Evolutionary conservation across 73 alveolate species (phyloP), one percentile per base, ranked within the genome.

Genomic region (Loxodes magnus): DNA sequence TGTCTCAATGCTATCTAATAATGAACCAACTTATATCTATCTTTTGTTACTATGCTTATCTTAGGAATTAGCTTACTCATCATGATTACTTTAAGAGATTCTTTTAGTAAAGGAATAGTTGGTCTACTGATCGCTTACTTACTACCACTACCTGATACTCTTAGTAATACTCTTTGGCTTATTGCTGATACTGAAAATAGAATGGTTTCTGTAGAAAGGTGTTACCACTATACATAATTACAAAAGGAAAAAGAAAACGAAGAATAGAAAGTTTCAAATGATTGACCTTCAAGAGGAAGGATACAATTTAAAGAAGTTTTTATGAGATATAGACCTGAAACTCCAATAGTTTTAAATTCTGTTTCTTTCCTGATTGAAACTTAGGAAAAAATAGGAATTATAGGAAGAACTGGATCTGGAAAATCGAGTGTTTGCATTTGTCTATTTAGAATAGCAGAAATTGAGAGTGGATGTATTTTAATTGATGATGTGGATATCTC

Each of bases 321-420:
- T 5, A 74, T 93, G 72, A 59, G 77, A 64, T 93, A 93, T 51
- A 60, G 98, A 14, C 89, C 93, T 19, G 77, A 74, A 20, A 75
- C 93, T 21, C 93, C 85, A 17, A 21, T 64, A 0, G 96, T 90
- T 9, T 58, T 93, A 52, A 74, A 84, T 17, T 84, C 93, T 9
- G 54, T 90, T 25, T 77, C 69, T 50, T 56, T 93, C 24, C 12
- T 22, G 20, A 68, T 91, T 12, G 24, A 63, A 10, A 77, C 93
- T 24, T 79, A 83, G 38, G 89, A 82, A 57, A 85, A 87, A 67
- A 74, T 90, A 14, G 99, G 99, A 9, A 68, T 88, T 14, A 92
- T 90, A 6, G 99, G 99, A 5, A 84, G 99, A 68, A 93, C 99
- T 21, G 99, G 85, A 6, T 72, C 83, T n/a, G 95, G 95, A 29